phyloP scores from a whole-genome alignment of 495 filamentous ascomycete genomes.

The Neurospora sp. region DNA sequence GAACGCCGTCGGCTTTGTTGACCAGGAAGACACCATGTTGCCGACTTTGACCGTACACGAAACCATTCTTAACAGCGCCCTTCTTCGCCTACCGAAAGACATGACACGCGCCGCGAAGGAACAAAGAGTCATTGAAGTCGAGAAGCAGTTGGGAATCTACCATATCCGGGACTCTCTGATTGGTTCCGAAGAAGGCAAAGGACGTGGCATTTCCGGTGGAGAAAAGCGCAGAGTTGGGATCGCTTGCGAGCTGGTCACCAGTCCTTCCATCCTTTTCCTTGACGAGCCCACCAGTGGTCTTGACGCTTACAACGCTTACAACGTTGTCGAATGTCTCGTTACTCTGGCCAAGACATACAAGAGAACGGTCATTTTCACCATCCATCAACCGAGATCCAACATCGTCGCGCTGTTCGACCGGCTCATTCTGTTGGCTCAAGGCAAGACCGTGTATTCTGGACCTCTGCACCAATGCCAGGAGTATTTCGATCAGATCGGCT shows the following conservation, averaged over 20 bases:
- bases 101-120: constrained; percentile 83
- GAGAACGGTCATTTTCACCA: constrained; percentile 93
- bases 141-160: constrained; percentile 87
- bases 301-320: constrained; percentile 94
- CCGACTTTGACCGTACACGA: constrained; percentile 96
- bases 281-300: constrained; percentile 95
- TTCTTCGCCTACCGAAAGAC: constrained; percentile 79
- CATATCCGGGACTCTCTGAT: constrained; percentile 89
- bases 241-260: constrained; percentile 94
- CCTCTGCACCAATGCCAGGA: constrained; percentile 80
- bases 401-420: constrained; percentile 98
- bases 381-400: constrained; percentile 98
- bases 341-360: constrained; percentile 93
- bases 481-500: constrained; percentile 88
- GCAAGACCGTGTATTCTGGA: constrained; percentile 86
- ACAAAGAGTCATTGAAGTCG: constrained; percentile 81
- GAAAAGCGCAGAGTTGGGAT: constrained; percentile 95
- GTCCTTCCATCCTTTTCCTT: constrained; percentile 91
- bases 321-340: constrained; percentile 92
- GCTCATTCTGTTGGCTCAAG: constrained; percentile 79
- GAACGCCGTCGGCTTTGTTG: constrained; percentile 89
- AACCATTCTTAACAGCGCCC: constrained; percentile 88
- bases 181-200: constrained; percentile 93
- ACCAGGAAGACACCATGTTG: constrained; percentile 97
- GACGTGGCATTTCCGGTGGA: constrained; percentile 91